A percentile compares a stretch with the other conserved stretches of the same genome.
phyloP scores from a whole-genome alignment of 2,329 filamentous ascomycete species.

The Botryotinia calthae region DNA sequence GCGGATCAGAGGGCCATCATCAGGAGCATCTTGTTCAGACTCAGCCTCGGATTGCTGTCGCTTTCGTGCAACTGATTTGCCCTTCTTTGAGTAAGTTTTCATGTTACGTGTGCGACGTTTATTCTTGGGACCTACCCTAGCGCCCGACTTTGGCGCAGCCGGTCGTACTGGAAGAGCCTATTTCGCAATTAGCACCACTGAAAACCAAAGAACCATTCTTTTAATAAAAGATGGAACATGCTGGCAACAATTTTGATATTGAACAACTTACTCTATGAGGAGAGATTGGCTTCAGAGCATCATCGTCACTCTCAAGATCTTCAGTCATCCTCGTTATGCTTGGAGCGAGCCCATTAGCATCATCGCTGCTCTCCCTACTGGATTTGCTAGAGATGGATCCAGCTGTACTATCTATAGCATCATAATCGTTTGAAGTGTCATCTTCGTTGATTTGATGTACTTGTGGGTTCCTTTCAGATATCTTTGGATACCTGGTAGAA shows the following conservation, averaged over 20 bases:
- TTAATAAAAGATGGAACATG: not conserved
- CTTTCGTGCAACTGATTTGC: conserved; percentile 33
- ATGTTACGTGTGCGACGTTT: conserved; percentile 34
- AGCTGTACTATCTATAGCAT: conserved; percentile 38
- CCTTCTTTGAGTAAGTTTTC: conserved; percentile 43
- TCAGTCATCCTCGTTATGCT: conserved; percentile 56
- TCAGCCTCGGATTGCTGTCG: conserved; percentile 20
- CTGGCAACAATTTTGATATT: not conserved
- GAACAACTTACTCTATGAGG: conserved; percentile 8
- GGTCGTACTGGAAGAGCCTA: conserved; percentile 39
- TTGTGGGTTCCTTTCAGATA: conserved; percentile 47
- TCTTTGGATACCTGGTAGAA: conserved; percentile 51
- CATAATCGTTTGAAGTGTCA: conserved; percentile 24
- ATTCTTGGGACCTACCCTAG: conserved; percentile 36
- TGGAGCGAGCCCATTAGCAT: conserved; percentile 34
- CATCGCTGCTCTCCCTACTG: conserved; percentile 48
- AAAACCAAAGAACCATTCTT: not conserved
- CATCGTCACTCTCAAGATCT: conserved; percentile 54
- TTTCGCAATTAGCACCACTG: conserved; percentile 30
- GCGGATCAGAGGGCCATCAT: conserved; percentile 66
- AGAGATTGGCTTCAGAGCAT: conserved; percentile 25
- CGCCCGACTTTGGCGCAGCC: conserved; percentile 29
- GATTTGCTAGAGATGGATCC: conserved; percentile 40
- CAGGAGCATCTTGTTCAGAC: conserved; percentile 35
- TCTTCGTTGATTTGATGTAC: conserved; percentile 24